Conservation (phyloP, 768 basidiomycete genomes). For the Lentinula boryana region DNA sequence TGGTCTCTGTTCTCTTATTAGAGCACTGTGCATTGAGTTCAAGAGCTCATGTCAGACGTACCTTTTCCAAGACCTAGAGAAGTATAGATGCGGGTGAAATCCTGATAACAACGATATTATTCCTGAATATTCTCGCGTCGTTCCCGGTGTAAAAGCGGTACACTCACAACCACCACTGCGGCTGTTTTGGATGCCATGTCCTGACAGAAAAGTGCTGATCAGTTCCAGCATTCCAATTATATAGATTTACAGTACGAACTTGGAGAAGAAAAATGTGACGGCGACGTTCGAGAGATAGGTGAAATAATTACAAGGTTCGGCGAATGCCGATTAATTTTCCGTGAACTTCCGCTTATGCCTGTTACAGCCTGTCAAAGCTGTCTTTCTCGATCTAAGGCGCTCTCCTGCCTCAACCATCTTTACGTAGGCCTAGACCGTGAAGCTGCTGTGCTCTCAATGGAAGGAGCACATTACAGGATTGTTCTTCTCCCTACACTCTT, state of each 20-base stretch:
- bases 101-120: conserved; percentile 33
- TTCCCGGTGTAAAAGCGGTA: not conserved
- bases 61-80: conserved; percentile 85
- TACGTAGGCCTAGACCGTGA: too few species aligned
- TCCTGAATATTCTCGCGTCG: conserved; percentile 7
- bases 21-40: not conserved
- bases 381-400: not conserved
- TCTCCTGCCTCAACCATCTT: too few species aligned
- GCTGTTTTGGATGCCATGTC: conserved; percentile 50
- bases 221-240: not conserved
- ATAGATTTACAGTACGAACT: not conserved
- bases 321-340: not conserved
- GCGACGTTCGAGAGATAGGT: not conserved
- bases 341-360: not conserved
- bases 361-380: not conserved
- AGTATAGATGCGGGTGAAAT: conserved; percentile 79
- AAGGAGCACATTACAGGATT: too few species aligned
- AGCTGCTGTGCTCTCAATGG: too few species aligned
- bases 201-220: not conserved
- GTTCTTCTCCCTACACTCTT: too few species aligned
- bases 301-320: not conserved
- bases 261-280: not conserved
- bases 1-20: conserved; percentile 59
- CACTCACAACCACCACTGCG: conserved; percentile 38
- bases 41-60: conserved; percentile 24